A percentile compares a stretch with the other conserved stretches of the same genome.
Conservation (phyloP, 139 green algal genomes). For the Picochlorum costavermella region DNA sequence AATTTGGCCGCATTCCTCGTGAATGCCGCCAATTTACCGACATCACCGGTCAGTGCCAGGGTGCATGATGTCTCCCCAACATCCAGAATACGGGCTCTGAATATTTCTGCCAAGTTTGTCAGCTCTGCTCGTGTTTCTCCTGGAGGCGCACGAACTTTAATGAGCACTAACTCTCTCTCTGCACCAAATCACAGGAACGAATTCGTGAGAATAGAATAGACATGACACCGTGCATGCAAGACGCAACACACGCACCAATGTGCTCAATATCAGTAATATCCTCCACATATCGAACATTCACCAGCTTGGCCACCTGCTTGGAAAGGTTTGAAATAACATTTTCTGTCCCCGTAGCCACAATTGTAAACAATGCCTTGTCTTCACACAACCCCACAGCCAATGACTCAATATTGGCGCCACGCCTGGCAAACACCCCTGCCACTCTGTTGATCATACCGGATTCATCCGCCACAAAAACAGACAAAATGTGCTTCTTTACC, state of each 20-base stretch:
- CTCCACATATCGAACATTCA: slow-evolving; percentile 96
- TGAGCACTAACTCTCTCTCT: slow-evolving; percentile 90
- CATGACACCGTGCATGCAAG: background rate
- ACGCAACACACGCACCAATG: slow-evolving; percentile 42
- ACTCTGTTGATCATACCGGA: slow-evolving; percentile 96
- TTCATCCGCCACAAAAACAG: slow-evolving; percentile 94
- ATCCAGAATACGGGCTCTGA: slow-evolving; percentile 86
- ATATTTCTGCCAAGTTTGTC: slow-evolving; percentile 84
- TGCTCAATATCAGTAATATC: slow-evolving; percentile 72
- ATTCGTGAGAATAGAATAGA: background rate
- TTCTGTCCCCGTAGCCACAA: slow-evolving; percentile 72
- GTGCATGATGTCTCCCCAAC: slow-evolving; percentile 54
- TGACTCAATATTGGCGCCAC: slow-evolving; percentile 94
- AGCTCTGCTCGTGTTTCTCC: slow-evolving; percentile 70
- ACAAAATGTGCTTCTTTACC: slow-evolving; percentile 85
- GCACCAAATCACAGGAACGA: slow-evolving; percentile 11
- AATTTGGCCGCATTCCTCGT: slow-evolving; percentile 65
- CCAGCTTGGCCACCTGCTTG: slow-evolving; percentile 79
- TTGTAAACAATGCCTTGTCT: slow-evolving; percentile 95
- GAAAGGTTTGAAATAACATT: slow-evolving; percentile 62
- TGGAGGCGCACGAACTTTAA: slow-evolving; percentile 72
- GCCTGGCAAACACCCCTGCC: slow-evolving; percentile 86
- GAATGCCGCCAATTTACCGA: slow-evolving; percentile 81
- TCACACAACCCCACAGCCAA: slow-evolving; percentile 88
- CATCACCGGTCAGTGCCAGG: slow-evolving; percentile 72